Conservation (phyloP, 495 filamentous ascomycete species). For the Echria macrotheca region DNA sequence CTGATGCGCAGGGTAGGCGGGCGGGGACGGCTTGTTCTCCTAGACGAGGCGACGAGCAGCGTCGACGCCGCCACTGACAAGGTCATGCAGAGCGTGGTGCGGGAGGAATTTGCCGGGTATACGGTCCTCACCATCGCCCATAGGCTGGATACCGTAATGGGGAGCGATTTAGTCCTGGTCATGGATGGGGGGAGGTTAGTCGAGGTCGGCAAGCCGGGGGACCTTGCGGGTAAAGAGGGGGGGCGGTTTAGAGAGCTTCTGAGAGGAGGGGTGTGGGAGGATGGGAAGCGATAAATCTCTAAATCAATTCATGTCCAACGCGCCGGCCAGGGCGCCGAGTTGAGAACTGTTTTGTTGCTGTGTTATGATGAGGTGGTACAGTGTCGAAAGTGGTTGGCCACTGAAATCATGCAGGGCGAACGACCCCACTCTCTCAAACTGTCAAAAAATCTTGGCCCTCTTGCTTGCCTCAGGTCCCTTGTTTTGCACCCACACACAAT, state of each 20-base stretch:
- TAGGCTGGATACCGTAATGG: conserved; percentile 36
- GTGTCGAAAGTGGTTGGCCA: no score
- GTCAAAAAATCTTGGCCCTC: no score
- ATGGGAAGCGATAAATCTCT: no score
- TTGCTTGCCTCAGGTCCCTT: no score
- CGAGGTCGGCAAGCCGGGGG: conserved; percentile 31
- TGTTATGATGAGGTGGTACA: no score
- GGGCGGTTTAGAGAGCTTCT: conserved; percentile 1
- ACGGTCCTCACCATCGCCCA: conserved; percentile 43
- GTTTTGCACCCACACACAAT: no score
- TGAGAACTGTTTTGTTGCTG: no score
- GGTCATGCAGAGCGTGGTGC: conserved; percentile 35
- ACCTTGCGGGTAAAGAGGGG: conserved; percentile 9
- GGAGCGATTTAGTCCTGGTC: conserved; percentile 37
- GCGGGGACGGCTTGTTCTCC: conserved; percentile 17
- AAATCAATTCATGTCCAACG: no score
- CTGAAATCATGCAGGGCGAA: no score
- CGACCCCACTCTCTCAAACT: no score
- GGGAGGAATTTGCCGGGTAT: conserved; percentile 33
- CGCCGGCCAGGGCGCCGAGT: no score
- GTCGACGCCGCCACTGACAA: conserved; percentile 38
- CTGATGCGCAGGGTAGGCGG: conserved; percentile 33
- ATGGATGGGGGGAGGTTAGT: conserved; percentile 34
- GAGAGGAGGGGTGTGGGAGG: not conserved
- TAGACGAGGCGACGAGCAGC: conserved; percentile 33